Evolutionary conservation across 73 alveolate species (phyloP).

Genomic region (Blepharisma stoltei): DNA sequence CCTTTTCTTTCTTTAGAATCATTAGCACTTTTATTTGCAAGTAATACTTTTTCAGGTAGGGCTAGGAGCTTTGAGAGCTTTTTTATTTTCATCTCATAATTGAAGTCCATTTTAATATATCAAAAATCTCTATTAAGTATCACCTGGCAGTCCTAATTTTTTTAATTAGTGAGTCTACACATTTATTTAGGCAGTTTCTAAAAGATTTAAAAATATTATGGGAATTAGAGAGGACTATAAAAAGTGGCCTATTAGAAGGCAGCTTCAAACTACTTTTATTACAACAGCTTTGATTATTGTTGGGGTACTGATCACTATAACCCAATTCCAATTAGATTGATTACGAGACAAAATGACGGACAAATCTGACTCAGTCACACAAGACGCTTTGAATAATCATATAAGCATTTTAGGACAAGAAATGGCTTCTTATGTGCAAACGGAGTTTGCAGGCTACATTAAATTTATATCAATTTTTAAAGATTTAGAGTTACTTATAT

Average conservation of each 20-base stretch:
- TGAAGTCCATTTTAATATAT: too few species aligned
- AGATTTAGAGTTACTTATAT: too few species aligned
- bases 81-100: too few species aligned
- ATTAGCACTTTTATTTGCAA: too few species aligned
- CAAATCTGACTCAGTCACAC: not conserved
- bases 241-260: not conserved
- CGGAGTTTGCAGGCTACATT: not conserved
- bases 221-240: not conserved
- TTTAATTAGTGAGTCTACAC: too few species aligned
- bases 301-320: not conserved
- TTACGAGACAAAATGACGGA: not conserved
- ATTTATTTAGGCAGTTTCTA: too few species aligned
- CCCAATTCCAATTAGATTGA: slow-evolving; percentile 2
- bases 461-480: not conserved
- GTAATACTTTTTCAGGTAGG: too few species aligned
- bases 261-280: not conserved
- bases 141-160: too few species aligned
- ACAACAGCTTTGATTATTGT: not conserved
- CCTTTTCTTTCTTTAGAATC: too few species aligned
- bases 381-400: not conserved
- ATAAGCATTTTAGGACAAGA: not conserved
- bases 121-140: too few species aligned
- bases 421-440: not conserved
- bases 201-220: not conserved
- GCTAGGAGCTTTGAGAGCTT: too few species aligned